Percentiles rank a stretch among this genome's conserved stretches.
Evolutionary conservation across 2,329 filamentous ascomycete genomes (phyloP).

Genomic region (Xylogone sp.): DNA sequence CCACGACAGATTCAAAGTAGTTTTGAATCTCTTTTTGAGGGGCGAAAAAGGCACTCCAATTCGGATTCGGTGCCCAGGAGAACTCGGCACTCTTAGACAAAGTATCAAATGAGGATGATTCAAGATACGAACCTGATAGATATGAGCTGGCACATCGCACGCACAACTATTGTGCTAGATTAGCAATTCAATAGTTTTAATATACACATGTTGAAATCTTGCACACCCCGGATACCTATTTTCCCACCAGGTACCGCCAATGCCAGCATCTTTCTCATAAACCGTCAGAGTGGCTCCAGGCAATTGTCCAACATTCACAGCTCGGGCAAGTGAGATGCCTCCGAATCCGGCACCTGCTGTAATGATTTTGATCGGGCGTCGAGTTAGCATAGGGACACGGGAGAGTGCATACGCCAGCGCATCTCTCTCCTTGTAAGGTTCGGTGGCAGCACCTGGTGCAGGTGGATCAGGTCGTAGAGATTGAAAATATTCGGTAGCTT

Average conservation of each 20-base stretch:
- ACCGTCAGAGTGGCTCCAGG: constrained; percentile 32
- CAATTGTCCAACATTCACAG: not conserved
- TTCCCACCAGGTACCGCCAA: constrained; percentile 51
- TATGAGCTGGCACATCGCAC: constrained; percentile 2
- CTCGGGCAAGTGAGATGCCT: not conserved
- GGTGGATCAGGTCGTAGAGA: constrained; percentile 9
- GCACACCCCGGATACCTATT: constrained; percentile 32
- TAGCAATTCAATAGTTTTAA: not conserved
- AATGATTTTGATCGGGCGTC: not conserved
- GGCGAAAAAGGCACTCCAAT: constrained; percentile 53
- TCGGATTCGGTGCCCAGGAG: constrained; percentile 53
- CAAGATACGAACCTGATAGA: constrained; percentile 7
- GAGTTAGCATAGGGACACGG: not conserved
- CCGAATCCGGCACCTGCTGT: not conserved
- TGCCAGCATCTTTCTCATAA: constrained; percentile 46
- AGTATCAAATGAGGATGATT: too few relatives aligned
- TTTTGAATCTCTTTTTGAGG: constrained; percentile 53
- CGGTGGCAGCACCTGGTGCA: not conserved
- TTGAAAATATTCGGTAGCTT: too few relatives aligned
- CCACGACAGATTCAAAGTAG: constrained; percentile 42
- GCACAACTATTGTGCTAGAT: constrained; percentile 7
- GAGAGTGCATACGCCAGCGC: too few relatives aligned
- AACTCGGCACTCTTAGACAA: constrained; percentile 29
- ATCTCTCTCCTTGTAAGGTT: too few relatives aligned
- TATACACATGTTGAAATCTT: constrained; percentile 21